Conservation (phyloP, 768 basidiomycete species). For the Fistulinella prunicolor region DNA sequence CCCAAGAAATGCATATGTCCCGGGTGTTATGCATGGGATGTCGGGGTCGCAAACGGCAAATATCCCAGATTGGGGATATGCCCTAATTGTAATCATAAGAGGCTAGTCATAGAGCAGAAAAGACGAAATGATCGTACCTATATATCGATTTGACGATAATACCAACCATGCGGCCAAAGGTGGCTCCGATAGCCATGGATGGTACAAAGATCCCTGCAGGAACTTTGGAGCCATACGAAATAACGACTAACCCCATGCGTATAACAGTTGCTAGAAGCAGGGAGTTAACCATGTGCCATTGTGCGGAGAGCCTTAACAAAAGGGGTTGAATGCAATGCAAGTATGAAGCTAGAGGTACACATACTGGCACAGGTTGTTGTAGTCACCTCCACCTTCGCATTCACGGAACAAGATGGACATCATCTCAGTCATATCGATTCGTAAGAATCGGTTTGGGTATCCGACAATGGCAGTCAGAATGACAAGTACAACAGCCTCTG, state of each 20-base stretch:
- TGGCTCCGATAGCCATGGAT: constrained; percentile 97
- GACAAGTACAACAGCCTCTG: constrained; percentile 87
- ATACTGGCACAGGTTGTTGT: constrained; percentile 93
- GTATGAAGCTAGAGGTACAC: constrained; percentile 29
- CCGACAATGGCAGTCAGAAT: constrained; percentile 87
- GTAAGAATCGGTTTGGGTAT: constrained; percentile 91
- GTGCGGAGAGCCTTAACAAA: constrained; percentile 65
- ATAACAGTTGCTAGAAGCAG: constrained; percentile 89
- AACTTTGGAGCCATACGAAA: constrained; percentile 95
- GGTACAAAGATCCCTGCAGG: constrained; percentile 98
- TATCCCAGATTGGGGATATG: constrained; percentile 79
- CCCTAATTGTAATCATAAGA: constrained; percentile 39
- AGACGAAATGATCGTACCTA: constrained; percentile 48
- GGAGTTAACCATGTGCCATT: constrained; percentile 95
- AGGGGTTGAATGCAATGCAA: constrained; percentile 6
- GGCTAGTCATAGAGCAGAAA: neutral
- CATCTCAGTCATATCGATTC: constrained; percentile 97
- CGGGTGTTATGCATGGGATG: constrained; percentile 95
- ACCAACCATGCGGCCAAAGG: constrained; percentile 95
- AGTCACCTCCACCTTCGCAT: constrained; percentile 90
- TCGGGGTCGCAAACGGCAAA: constrained; percentile 91
- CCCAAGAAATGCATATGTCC: constrained; percentile 96
- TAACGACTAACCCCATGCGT: constrained; percentile 78
- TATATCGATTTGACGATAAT: constrained; percentile 95
- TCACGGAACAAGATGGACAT: constrained; percentile 94